These are phyloP conservation scores for Penicillium fimorum DNA, from an alignment of 495 filamentous ascomycete species.

Conservation along the genomic window DNA sequence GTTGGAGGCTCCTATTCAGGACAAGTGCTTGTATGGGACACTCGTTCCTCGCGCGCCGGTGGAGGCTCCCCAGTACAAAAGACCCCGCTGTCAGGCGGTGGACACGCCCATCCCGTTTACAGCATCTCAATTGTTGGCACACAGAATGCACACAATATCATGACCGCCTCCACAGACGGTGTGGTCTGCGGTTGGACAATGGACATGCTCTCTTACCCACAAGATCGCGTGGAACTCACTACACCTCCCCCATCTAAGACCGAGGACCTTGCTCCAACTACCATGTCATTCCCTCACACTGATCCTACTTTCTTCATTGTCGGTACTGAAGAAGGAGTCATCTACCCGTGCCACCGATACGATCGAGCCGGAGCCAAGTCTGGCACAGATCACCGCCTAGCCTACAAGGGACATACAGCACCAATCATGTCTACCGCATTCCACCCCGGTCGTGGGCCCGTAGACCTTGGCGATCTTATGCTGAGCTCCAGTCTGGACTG, in stretches of 20 bases:
- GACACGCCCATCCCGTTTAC: conserved; percentile 96
- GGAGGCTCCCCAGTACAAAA: conserved; percentile 89
- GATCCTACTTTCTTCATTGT: conserved; percentile 98
- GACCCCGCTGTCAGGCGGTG: conserved; percentile 85
- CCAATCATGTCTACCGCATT: conserved; percentile 96
- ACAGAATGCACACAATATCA: conserved; percentile 97
- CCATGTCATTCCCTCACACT: conserved; percentile 92
- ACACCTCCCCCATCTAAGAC: conserved; percentile 86
- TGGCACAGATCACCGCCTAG: conserved; percentile 81
- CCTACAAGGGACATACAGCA: conserved; percentile 83
- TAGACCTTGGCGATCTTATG: conserved; percentile 94
- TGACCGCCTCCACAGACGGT: conserved; percentile 93
- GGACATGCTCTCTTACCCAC: conserved; percentile 94
- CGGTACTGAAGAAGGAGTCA: conserved; percentile 92
- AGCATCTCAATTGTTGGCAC: conserved; percentile 93
- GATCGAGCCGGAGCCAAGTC: conserved; percentile 96
- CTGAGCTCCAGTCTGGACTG: conserved; percentile 86
- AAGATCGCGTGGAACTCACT: conserved; percentile 83
- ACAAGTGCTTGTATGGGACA: conserved; percentile 98
- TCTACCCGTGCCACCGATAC: conserved; percentile 95
- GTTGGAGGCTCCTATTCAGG: conserved; percentile 93
- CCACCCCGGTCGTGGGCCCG: conserved; percentile 83
- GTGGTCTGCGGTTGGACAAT: conserved; percentile 95
- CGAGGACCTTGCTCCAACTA: conserved; percentile 92
- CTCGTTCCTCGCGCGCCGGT: conserved; percentile 60